Conservation (phyloP, 176 grass and related monocot species). For the Aegilops speltoides region DNA sequence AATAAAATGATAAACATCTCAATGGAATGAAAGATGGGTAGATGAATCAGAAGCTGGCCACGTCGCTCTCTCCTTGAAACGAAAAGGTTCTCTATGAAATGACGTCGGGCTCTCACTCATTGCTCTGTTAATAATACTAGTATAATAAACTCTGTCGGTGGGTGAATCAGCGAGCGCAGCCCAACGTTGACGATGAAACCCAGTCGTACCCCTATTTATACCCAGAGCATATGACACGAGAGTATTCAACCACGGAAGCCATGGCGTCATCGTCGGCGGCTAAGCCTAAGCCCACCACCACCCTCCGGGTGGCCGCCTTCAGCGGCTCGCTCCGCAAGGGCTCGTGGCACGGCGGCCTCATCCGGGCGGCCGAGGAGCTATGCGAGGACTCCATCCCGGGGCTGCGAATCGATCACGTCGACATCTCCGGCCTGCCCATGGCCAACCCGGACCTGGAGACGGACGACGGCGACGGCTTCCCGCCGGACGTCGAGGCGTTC, state of each 20-base stretch:
- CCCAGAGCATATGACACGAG: neutral
- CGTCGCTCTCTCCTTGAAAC: too few relatives aligned
- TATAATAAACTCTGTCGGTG: neutral
- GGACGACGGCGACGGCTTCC: slow-evolving; percentile 39
- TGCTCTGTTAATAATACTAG: too few relatives aligned
- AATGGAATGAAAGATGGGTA: too few relatives aligned
- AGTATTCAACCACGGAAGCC: neutral
- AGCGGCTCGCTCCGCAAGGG: slow-evolving; percentile 60
- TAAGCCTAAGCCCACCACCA: neutral
- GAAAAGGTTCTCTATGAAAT: too few relatives aligned
- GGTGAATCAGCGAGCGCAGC: neutral
- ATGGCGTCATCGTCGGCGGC: neutral
- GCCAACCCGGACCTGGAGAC: slow-evolving; percentile 80
- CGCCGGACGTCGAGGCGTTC: slow-evolving; percentile 66
- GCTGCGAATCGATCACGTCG: slow-evolving; percentile 52
- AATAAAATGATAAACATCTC: too few relatives aligned
- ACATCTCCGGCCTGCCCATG: slow-evolving; percentile 67
- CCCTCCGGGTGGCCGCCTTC: slow-evolving; percentile 43
- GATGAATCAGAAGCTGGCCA: too few relatives aligned
- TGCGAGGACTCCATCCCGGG: slow-evolving; percentile 65
- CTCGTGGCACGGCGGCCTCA: slow-evolving; percentile 63
- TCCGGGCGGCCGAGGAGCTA: slow-evolving; percentile 67
- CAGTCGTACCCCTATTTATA: neutral
- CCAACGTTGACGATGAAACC: neutral
- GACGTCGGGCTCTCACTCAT: too few relatives aligned